phyloP scores from a whole-genome alignment of 108 stramenopile species.

The Skeletonema marinoi region DNA sequence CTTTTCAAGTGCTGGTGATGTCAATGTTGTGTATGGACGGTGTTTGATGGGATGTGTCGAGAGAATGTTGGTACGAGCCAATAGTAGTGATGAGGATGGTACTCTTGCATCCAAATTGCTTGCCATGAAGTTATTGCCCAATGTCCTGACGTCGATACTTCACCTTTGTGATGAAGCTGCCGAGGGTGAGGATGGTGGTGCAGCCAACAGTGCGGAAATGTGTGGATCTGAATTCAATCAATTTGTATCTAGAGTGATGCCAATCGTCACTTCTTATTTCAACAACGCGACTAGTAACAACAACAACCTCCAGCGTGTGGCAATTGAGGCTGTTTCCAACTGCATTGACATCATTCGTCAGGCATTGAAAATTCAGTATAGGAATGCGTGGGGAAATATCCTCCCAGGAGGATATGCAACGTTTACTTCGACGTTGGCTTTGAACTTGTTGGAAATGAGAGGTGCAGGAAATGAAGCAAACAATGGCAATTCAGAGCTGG shows the following conservation, averaged over 20 bases:
- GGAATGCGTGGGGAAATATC: constrained; percentile 37
- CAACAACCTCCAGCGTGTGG: constrained; percentile 24
- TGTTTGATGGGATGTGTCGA: constrained; percentile 53
- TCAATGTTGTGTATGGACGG: constrained; percentile 51
- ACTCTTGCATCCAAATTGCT: constrained; percentile 51
- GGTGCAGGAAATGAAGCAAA: constrained; percentile 7
- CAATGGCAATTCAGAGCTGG: constrained; percentile 4
- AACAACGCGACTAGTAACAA: background rate
- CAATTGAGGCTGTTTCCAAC: constrained; percentile 25
- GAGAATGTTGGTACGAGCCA: constrained; percentile 33
- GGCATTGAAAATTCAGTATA: constrained; percentile 34
- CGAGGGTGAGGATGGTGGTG: background rate
- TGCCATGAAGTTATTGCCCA: constrained; percentile 55
- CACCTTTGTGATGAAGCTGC: constrained; percentile 43
- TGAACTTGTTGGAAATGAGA: constrained; percentile 49
- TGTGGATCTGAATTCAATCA: constrained; percentile 41
- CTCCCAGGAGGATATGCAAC: constrained; percentile 38
- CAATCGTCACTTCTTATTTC: constrained; percentile 17
- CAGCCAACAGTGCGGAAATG: constrained; percentile 16
- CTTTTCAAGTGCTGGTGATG: constrained; percentile 25
- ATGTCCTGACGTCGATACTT: constrained; percentile 37
- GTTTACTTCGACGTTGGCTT: constrained; percentile 46
- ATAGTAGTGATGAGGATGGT: constrained; percentile 2
- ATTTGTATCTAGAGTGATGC: constrained; percentile 34
- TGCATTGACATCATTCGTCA: constrained; percentile 22